Percentiles rank a stretch among this genome's conserved stretches.
phyloP scores from a whole-genome alignment of 73 alveolate species.

The Tetrahymena thermophila region DNA sequence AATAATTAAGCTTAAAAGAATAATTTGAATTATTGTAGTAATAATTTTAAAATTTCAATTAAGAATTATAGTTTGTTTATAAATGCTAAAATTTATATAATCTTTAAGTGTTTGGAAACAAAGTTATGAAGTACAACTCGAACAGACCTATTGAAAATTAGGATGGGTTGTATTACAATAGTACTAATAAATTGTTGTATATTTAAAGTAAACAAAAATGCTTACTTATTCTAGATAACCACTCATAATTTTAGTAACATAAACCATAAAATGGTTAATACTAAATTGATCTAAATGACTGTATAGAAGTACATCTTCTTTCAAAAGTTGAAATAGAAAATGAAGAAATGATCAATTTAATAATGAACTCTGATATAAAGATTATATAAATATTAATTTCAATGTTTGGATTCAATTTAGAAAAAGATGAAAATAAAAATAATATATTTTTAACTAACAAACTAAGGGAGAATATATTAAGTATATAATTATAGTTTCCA shows the following conservation, averaged over 20 bases:
- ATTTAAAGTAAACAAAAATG: too few species aligned
- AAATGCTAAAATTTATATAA: background rate
- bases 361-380: background rate
- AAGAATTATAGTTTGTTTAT: too few species aligned
- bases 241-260: too few species aligned
- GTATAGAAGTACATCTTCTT: too few species aligned
- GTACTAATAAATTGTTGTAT: too few species aligned
- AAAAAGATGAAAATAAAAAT: background rate
- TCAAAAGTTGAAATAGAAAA: background rate
- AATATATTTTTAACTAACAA: background rate
- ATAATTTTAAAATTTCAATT: background rate
- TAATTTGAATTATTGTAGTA: background rate
- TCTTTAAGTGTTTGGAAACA: background rate
- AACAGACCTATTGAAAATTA: background rate
- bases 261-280: too few species aligned
- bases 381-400: background rate
- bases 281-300: too few species aligned
- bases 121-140: too few species aligned
- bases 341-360: background rate
- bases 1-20: too few species aligned
- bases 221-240: too few species aligned
- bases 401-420: background rate
- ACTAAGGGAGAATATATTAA: background rate
- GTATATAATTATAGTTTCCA: too few species aligned
- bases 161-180: background rate